Conservation (phyloP, 2,329 filamentous ascomycete genomes). For the Aspergillus candidus region DNA sequence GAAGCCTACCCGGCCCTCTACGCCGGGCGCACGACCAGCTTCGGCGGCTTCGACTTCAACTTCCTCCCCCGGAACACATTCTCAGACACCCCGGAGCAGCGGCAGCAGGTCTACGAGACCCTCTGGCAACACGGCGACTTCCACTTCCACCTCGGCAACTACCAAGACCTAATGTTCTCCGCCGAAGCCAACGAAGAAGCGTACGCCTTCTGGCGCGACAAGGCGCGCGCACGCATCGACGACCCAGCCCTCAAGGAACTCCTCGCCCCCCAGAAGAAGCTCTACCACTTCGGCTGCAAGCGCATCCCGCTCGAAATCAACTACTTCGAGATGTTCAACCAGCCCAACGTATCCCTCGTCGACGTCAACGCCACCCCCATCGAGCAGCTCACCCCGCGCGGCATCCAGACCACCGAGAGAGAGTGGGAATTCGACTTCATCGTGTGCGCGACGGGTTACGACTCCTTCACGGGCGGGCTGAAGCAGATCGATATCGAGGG, state of each 20-base stretch:
- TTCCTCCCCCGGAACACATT: constrained; percentile 51
- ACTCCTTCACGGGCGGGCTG: constrained; percentile 39
- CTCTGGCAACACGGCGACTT: constrained; percentile 51
- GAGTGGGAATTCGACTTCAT: constrained; percentile 37
- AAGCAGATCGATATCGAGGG: constrained; percentile 36
- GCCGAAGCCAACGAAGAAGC: constrained; percentile 47
- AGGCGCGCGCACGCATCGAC: constrained; percentile 45
- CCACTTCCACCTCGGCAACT: constrained; percentile 49
- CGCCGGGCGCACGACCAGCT: constrained; percentile 46
- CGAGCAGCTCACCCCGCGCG: constrained; percentile 32
- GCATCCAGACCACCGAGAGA: constrained; percentile 36
- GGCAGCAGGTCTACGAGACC: constrained; percentile 46
- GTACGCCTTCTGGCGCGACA: constrained; percentile 53
- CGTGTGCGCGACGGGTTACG: constrained; percentile 42
- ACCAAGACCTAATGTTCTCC: constrained; percentile 48
- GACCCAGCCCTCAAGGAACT: constrained; percentile 47
- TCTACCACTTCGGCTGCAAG: constrained; percentile 52
- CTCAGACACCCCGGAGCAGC: constrained; percentile 48
- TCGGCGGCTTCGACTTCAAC: constrained; percentile 56
- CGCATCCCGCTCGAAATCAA: constrained; percentile 43
- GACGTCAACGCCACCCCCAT: constrained; percentile 42
- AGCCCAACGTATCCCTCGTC: constrained; percentile 43
- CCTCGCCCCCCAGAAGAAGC: constrained; percentile 48
- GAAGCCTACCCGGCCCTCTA: constrained; percentile 48
- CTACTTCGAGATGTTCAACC: constrained; percentile 48